Percentiles rank a stretch among this genome's conserved stretches.
Evolutionary conservation across 768 basidiomycete genomes (phyloP).

Genomic region (Lentinula sp.): DNA sequence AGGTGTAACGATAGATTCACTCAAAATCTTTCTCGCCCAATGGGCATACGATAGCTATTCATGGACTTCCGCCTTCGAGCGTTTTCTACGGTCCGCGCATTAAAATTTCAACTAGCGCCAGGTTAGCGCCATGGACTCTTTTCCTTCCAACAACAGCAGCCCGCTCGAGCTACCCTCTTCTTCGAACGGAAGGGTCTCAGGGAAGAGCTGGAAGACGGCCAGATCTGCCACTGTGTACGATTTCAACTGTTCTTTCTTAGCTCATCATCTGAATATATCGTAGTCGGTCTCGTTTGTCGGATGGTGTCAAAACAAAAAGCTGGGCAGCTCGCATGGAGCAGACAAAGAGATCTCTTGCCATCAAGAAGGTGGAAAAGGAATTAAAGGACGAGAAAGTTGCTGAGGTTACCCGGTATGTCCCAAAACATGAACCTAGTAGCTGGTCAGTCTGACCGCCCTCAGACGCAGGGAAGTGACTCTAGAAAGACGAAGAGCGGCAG

Average conservation of each 20-base stretch:
- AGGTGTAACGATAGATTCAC: neutral
- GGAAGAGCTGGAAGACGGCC: constrained; percentile 59
- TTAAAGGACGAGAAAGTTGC: constrained; percentile 73
- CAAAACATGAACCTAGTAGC: neutral
- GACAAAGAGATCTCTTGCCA: constrained; percentile 56
- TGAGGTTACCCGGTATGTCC: constrained; percentile 52
- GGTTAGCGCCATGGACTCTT: neutral
- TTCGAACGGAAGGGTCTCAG: constrained; percentile 59
- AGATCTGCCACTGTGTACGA: constrained; percentile 49
- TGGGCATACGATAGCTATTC: too few species aligned
- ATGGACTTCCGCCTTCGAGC: neutral
- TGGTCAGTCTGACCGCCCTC: constrained; percentile 3
- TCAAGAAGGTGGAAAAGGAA: constrained; percentile 69
- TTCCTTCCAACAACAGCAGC: neutral
- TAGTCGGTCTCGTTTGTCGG: constrained; percentile 65
- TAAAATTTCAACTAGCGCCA: neutral
- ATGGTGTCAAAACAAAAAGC: constrained; percentile 56
- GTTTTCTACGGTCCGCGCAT: neutral
- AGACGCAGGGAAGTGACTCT: constrained; percentile 65
- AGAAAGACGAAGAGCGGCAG: constrained; percentile 66
- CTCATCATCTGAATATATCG: neutral
- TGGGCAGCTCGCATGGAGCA: constrained; percentile 71
- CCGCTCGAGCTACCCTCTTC: constrained; percentile 44
- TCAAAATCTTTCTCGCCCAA: neutral
- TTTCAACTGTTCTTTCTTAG: neutral